Evolutionary conservation across 371 early-diverging fungal species (phyloP), one percentile per base, ranked within the genome.

Genomic region (Mortierella sp.): DNA sequence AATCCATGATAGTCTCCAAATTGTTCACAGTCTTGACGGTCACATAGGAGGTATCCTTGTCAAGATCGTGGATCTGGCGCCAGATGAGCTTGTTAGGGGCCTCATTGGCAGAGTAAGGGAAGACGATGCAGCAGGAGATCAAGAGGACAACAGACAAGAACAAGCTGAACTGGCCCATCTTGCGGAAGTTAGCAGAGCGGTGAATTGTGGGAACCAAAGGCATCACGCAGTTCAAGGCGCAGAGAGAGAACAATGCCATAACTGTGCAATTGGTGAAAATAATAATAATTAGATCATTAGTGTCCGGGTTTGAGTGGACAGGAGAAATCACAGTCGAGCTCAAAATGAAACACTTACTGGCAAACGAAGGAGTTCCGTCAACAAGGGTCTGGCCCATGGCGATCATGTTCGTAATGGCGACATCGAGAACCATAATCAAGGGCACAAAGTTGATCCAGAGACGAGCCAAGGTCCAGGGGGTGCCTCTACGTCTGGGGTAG

Each of bases 331-430:
- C 11, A 38, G 42, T 8, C 8, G 42, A 10, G 3, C 14, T 58
- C 50, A 14, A 38, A 6, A 24, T 8, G 11, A 65, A 28, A 48
- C 9, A 21, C 82, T 75, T 88, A 90, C 92, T 89, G 44, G 90
- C 90, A 78, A 90, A 81, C 72, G 92, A 90, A 13, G 93, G 92
- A 0, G 93, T 91, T 31, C 93, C 93, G 73, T 93, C 93, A 13
- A 89, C 91, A 14, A 91, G 89, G 7, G 91, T 83, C 74, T 92
- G 92, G 52, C 91, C 89, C 90, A 92, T 87, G 21, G 92, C 88
- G 70, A 81, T 81, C 82, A 81, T 79, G 60, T 48, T 74, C 54
- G 85, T 77, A 52, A 81, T 79, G 10, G 85, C 79, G 60, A 85
- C 57, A 63, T 85, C 85, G 63, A 85, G 60, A n/a, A 90, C 90